Evolutionary conservation across 352 stramenopile genomes (phyloP).

Genomic region (Globisporangium middletonii): DNA sequence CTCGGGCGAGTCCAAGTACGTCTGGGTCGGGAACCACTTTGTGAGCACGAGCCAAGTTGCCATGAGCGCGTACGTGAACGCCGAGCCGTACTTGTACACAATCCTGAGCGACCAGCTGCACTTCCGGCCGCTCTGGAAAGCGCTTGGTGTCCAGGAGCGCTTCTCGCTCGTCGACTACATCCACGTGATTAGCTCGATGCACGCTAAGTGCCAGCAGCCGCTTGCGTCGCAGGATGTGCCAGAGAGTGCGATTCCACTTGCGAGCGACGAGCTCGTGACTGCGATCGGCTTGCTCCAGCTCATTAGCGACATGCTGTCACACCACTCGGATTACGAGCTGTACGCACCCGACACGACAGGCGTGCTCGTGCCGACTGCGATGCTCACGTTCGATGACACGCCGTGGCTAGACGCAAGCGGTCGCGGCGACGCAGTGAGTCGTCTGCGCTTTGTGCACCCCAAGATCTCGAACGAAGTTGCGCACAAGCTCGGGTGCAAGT

Average conservation of each 20-base stretch:
- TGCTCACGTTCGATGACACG: conserved; percentile 61
- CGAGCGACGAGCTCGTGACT: conserved; percentile 36
- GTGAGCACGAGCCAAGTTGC: conserved; percentile 46
- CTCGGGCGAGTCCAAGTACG: conserved; percentile 33
- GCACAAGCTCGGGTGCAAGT: conserved; percentile 55
- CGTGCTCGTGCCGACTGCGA: conserved; percentile 30
- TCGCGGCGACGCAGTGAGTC: conserved; percentile 20
- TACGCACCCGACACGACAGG: conserved; percentile 46
- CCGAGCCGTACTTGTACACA: conserved; percentile 58
- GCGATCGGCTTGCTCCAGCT: conserved; percentile 62
- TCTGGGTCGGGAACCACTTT: conserved; percentile 63
- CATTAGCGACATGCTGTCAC: conserved; percentile 51
- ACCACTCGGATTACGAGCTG: conserved; percentile 50
- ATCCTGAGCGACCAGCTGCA: conserved; percentile 58
- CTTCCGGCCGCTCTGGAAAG: conserved; percentile 56
- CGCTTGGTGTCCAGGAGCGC: conserved; percentile 51
- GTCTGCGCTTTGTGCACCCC: conserved; percentile 49
- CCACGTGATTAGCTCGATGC: conserved; percentile 47
- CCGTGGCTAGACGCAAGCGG: conserved; percentile 60
- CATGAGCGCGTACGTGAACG: conserved; percentile 38
- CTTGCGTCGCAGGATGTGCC: conserved; percentile 9
- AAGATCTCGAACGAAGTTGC: conserved; percentile 78
- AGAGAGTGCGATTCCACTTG: conserved; percentile 17
- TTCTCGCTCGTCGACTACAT: conserved; percentile 59
- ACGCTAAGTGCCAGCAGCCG: conserved; percentile 24